A percentile compares a stretch with the other conserved stretches of the same genome.
phyloP scores from a whole-genome alignment of 257 asterid genomes.

The Cordia subcordata region DNA sequence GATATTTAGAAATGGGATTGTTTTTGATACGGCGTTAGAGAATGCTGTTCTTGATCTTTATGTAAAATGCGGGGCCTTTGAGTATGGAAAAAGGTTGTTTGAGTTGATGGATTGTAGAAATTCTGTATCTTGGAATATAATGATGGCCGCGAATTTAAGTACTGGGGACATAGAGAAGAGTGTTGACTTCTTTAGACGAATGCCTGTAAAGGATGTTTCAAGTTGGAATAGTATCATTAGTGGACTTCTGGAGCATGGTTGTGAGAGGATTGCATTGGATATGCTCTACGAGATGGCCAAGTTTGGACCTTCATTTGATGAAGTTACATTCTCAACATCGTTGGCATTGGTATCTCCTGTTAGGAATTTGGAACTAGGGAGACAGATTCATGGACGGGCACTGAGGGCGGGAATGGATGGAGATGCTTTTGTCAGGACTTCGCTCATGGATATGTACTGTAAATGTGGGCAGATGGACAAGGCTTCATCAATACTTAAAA shows the following conservation, averaged over 20 bases:
- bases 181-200: slow-evolving; percentile 41
- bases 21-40: slow-evolving; percentile 42
- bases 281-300: slow-evolving; percentile 50
- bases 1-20: slow-evolving; percentile 40
- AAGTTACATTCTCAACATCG: slow-evolving; percentile 57
- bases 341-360: slow-evolving; percentile 47
- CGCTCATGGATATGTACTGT: slow-evolving; percentile 74
- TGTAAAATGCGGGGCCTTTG: slow-evolving; percentile 37
- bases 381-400: slow-evolving; percentile 58
- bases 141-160: slow-evolving; percentile 48
- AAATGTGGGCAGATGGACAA: slow-evolving; percentile 58
- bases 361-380: slow-evolving; percentile 46
- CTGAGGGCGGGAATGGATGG: slow-evolving; percentile 39
- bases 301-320: slow-evolving; percentile 31
- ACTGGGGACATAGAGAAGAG: slow-evolving; percentile 38
- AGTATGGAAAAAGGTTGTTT: slow-evolving; percentile 40
- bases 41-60: slow-evolving; percentile 73
- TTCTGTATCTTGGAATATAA: slow-evolving; percentile 68
- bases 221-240: slow-evolving; percentile 76
- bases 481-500: slow-evolving; percentile 46
- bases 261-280: slow-evolving; percentile 36
- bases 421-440: slow-evolving; percentile 41
- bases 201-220: slow-evolving; percentile 52
- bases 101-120: slow-evolving; percentile 44
- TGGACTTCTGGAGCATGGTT: slow-evolving; percentile 54